Conservation (phyloP, 2,329 filamentous ascomycete species). For the Sordariomycetes sp. region DNA sequence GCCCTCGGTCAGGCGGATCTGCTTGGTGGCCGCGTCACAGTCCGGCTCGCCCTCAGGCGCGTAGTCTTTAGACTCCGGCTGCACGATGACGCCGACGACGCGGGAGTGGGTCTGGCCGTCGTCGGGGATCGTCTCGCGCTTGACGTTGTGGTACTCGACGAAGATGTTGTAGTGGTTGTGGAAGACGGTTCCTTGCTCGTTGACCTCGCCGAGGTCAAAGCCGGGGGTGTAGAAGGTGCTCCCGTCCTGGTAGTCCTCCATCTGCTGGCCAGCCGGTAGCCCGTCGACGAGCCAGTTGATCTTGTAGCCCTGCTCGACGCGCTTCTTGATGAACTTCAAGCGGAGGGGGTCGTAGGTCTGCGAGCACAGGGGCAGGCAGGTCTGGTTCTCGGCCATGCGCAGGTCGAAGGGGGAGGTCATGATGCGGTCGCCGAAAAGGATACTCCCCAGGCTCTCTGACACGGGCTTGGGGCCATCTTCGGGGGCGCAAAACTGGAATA, state of each 20-base stretch:
- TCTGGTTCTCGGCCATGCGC: slow-evolving; percentile 76
- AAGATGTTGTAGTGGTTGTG: slow-evolving; percentile 96
- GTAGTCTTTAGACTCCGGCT: slow-evolving; percentile 63
- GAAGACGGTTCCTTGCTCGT: slow-evolving; percentile 48
- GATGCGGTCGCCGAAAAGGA: slow-evolving; percentile 93
- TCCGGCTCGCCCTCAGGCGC: slow-evolving; percentile 39
- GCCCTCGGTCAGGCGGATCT: slow-evolving; percentile 53
- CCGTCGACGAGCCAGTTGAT: slow-evolving; percentile 96
- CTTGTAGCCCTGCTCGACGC: slow-evolving; percentile 79
- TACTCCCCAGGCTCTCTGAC: slow-evolving; percentile 79
- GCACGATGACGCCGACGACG: slow-evolving; percentile 85
- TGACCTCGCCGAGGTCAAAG: slow-evolving; percentile 60
- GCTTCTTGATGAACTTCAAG: slow-evolving; percentile 69
- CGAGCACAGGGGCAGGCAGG: slow-evolving; percentile 71
- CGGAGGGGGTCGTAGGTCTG: slow-evolving; percentile 52
- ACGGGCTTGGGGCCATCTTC: slow-evolving; percentile 66
- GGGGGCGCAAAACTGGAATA: slow-evolving; percentile 82
- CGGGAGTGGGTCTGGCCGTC: slow-evolving; percentile 53
- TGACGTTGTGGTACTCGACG: slow-evolving; percentile 83
- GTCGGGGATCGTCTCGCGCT: slow-evolving; percentile 26
- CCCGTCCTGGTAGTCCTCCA: slow-evolving; percentile 64
- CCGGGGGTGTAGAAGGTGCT: slow-evolving; percentile 84
- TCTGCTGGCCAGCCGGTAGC: slow-evolving; percentile 77
- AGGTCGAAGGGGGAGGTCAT: slow-evolving; percentile 92
- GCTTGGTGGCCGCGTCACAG: slow-evolving; percentile 47